Base-by-base conservation (phyloP, 2,329 filamentous ascomycete species). In the Myotisia sp. region DNA sequence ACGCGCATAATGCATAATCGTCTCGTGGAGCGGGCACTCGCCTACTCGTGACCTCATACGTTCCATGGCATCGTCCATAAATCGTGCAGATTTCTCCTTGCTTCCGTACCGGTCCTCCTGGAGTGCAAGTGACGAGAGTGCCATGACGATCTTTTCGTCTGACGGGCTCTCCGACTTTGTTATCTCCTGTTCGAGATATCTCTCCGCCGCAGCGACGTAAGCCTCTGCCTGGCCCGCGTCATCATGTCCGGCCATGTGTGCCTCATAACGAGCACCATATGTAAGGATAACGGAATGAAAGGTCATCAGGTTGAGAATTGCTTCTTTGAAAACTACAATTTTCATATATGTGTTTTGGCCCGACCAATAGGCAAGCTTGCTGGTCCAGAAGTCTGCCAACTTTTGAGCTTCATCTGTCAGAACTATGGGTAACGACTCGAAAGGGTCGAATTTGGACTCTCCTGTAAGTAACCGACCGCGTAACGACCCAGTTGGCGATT, bases 311-410 rank as follows among this genome's bases (percentile, higher is more conserved):
- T 58, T 46, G 14, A 38, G 41, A 45, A 55, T 53, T 17, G 56
- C 50, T 3, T 47, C 45, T 26, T 47, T 48, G 37, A 58, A 59
- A 5, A 56, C 49, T 6, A 46, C 44, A 7, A 52, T 46, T 37
- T 60, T 61, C 16, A 60, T 42, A 22, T 54, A 45, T 17, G 41
- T 35, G 34, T 60, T 60, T 36, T 56, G 53, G 2, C 58, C 58
- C 6, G 58, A 60, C 58, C 58, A 61, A 36, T 60, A 60, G 1
- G 48, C 47, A 30, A 60, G 44, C 28, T 50, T 54, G 30, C 44
- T 50, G 2, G 44, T 50, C 55, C 55, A 61, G 28, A 47, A 51
- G 28, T 59, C 52, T 3, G 47, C 44, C 26, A 60, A 43, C 24
- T 54, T 49, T 26, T 52, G 40, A 18, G 54, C 51, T n/a, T 50